Evolutionary conservation across 148 eudicot species (phyloP).

Genomic region (Nyssa sinensis): DNA sequence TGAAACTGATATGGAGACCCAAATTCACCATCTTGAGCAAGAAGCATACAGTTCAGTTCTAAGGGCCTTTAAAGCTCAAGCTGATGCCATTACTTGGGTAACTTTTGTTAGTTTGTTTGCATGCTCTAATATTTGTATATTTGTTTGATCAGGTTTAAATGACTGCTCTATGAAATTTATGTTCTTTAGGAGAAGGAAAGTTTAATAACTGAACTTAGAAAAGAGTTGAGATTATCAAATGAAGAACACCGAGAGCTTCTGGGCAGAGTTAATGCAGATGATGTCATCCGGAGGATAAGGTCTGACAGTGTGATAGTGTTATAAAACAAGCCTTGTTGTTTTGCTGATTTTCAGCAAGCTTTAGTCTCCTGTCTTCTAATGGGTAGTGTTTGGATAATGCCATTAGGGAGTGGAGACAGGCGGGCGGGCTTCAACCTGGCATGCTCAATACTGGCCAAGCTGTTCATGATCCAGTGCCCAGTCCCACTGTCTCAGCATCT

Average conservation of each 20-base stretch:
- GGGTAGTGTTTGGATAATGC: conserved; percentile 17
- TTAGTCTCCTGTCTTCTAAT: conserved; percentile 16
- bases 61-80: conserved; percentile 78
- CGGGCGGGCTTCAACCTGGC: conserved; percentile 67
- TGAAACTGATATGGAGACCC: conserved; percentile 58
- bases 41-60: conserved; percentile 70
- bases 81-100: conserved; percentile 81
- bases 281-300: conserved; percentile 81
- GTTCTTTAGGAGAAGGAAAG: conserved; percentile 70
- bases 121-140: conserved; percentile 14
- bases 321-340: neutral
- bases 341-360: neutral
- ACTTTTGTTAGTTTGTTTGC: neutral
- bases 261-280: conserved; percentile 75
- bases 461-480: conserved; percentile 63
- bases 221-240: conserved; percentile 86
- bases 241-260: conserved; percentile 93
- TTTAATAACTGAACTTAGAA: conserved; percentile 84
- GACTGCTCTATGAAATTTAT: conserved; percentile 27
- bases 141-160: conserved; percentile 24
- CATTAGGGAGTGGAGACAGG: conserved; percentile 86
- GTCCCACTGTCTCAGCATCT: conserved; percentile 84
- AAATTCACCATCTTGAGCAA: conserved; percentile 65
- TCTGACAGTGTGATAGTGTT: conserved; percentile 19
- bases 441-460: conserved; percentile 55